These are phyloP conservation scores for Colletotrichum melonis DNA, from an alignment of 2,329 filamentous ascomycete species.

Conservation along the genomic window DNA sequence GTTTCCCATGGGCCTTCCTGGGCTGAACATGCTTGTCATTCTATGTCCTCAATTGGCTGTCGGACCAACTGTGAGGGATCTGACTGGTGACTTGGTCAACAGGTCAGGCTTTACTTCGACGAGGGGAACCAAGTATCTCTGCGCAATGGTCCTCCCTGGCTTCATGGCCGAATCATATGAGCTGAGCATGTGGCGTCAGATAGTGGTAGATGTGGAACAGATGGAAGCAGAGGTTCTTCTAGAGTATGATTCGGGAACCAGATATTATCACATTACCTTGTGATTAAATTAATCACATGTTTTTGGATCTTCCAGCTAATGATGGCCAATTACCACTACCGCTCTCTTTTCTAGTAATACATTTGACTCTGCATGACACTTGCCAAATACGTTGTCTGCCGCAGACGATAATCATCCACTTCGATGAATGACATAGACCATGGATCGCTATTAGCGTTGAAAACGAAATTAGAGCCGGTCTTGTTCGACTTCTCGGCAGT, in stretches of 20 bases:
- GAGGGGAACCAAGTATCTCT: slow-evolving; percentile 44
- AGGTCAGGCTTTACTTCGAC: slow-evolving; percentile 8
- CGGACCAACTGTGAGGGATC: slow-evolving; percentile 37
- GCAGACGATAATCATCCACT: not conserved
- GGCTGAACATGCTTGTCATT: slow-evolving; percentile 46
- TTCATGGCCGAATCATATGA: slow-evolving; percentile 51
- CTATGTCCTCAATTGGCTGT: slow-evolving; percentile 42
- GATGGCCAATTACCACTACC: not conserved
- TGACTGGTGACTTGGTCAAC: slow-evolving; percentile 35
- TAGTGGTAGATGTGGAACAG: slow-evolving; percentile 44
- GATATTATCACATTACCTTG: slow-evolving; percentile 51
- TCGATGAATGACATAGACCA: not conserved
- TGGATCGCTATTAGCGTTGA: not conserved
- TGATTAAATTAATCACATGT: not conserved
- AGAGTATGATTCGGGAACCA: slow-evolving; percentile 55
- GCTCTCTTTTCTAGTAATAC: not conserved
- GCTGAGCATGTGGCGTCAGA: slow-evolving; percentile 52
- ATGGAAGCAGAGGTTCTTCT: slow-evolving; percentile 56
- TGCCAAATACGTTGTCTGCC: not conserved
- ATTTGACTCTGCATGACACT: not conserved
- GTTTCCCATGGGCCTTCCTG: slow-evolving; percentile 28
- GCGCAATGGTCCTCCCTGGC: slow-evolving; percentile 49
- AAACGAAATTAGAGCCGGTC: not conserved
- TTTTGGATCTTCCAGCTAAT: too few relatives aligned
- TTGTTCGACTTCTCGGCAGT: not conserved